phyloP scores from a whole-genome alignment of 2,329 filamentous ascomycete species.

The Parastagonospora avenae region DNA sequence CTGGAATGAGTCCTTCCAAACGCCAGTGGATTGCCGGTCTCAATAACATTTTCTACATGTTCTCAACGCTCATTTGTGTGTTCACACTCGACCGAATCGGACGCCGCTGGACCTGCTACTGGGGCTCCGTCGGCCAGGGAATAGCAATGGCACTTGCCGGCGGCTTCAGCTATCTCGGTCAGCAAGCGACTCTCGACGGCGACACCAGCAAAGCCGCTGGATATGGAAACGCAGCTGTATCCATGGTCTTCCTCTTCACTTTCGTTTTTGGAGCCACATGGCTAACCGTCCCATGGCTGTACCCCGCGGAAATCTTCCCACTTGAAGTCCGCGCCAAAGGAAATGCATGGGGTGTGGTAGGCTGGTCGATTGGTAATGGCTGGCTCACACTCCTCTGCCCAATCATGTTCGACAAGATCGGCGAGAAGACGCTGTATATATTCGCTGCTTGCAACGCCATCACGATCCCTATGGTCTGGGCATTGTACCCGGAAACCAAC shows the following conservation, averaged over 20 bases:
- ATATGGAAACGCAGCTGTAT: slow-evolving; percentile 68
- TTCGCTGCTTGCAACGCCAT: slow-evolving; percentile 71
- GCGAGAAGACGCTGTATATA: slow-evolving; percentile 75
- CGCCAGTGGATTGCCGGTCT: slow-evolving; percentile 50
- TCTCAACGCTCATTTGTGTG: slow-evolving; percentile 70
- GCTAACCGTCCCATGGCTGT: slow-evolving; percentile 63
- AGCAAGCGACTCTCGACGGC: slow-evolving; percentile 54
- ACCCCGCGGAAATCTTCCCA: slow-evolving; percentile 76
- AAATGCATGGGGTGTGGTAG: slow-evolving; percentile 76
- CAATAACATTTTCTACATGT: slow-evolving; percentile 63
- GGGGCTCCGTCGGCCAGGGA: slow-evolving; percentile 68
- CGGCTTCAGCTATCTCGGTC: slow-evolving; percentile 63
- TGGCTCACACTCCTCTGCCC: slow-evolving; percentile 58
- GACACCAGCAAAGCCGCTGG: slow-evolving; percentile 54
- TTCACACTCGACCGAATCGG: slow-evolving; percentile 73
- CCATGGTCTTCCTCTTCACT: slow-evolving; percentile 74
- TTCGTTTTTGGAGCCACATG: slow-evolving; percentile 68
- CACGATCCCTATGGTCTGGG: slow-evolving; percentile 72
- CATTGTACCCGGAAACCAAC: slow-evolving; percentile 74
- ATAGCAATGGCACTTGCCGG: slow-evolving; percentile 72
- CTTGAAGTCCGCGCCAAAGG: slow-evolving; percentile 73
- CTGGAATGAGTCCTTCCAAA: slow-evolving; percentile 63
- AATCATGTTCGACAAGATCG: slow-evolving; percentile 61
- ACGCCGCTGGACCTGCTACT: slow-evolving; percentile 71
- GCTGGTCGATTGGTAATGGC: slow-evolving; percentile 77